phyloP scores from a whole-genome alignment of 1,284 basidiomycete species.

The Baeospora myosura region DNA sequence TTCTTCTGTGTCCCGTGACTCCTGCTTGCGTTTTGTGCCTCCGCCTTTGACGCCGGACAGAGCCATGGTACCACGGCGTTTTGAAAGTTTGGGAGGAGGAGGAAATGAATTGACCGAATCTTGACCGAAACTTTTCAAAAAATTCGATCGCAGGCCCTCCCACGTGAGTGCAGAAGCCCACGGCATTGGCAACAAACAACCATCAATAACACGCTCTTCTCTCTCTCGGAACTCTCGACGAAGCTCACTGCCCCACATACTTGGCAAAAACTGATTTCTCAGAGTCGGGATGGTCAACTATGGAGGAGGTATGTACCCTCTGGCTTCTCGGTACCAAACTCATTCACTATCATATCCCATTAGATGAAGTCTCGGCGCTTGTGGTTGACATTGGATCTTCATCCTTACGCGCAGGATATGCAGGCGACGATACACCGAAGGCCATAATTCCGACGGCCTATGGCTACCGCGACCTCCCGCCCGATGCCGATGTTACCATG shows the following conservation, averaged over 20 bases:
- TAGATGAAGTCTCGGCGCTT: constrained; percentile 91
- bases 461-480: constrained; percentile 55
- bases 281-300: constrained; percentile 53
- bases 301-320: constrained; percentile 51
- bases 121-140: too few species aligned
- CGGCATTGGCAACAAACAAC: too few species aligned
- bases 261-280: neutral
- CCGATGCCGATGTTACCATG: constrained; percentile 53
- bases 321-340: neutral
- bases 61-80: constrained; percentile 23
- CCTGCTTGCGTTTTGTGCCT: constrained; percentile 53
- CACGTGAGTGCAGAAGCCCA: too few species aligned
- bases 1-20: constrained; percentile 26
- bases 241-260: neutral
- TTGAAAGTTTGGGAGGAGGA: neutral
- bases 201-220: too few species aligned
- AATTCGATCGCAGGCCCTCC: too few species aligned
- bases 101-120: neutral
- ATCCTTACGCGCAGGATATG: constrained; percentile 89
- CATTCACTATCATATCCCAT: constrained; percentile 2
- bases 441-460: constrained; percentile 87
- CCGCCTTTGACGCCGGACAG: constrained; percentile 7
- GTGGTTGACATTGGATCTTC: constrained; percentile 93
- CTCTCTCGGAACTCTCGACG: too few species aligned
- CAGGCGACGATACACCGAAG: constrained; percentile 95